phyloP scores from a whole-genome alignment of 2,329 filamentous ascomycete genomes.

The Chaetomium olivaceum region DNA sequence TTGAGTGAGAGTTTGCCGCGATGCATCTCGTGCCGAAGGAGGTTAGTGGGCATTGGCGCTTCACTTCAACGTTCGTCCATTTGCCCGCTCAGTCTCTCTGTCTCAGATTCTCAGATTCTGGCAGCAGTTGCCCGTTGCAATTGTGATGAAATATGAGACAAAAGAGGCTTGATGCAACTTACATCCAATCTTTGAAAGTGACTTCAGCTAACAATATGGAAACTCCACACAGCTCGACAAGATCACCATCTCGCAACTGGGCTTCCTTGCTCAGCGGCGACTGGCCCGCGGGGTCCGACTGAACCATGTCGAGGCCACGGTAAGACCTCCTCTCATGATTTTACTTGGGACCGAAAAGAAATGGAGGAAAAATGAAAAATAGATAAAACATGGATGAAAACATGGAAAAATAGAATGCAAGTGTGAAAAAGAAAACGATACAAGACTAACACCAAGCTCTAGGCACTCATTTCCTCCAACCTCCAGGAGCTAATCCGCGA shows the following conservation, averaged over 20 bases:
- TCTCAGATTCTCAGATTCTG: neutral
- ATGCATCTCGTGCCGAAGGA: conserved; percentile 43
- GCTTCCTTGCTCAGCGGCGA: conserved; percentile 81
- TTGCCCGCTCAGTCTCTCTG: neutral
- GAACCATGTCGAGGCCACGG: conserved; percentile 86
- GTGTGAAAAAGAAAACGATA: neutral
- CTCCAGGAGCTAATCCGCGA: conserved; percentile 96
- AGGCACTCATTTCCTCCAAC: conserved; percentile 83
- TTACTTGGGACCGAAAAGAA: neutral
- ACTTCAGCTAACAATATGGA: neutral
- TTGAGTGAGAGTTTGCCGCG: conserved; percentile 15
- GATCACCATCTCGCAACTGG: conserved; percentile 87
- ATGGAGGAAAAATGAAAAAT: neutral
- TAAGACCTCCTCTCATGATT: conserved; percentile 43
- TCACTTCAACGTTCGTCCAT: neutral
- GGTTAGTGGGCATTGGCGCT: conserved; percentile 33
- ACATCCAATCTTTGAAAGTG: conserved; percentile 1
- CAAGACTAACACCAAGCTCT: neutral
- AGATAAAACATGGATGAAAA: conserved; percentile 19
- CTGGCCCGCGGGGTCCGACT: conserved; percentile 84
- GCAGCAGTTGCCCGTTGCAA: neutral
- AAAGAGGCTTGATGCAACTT: neutral
- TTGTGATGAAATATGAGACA: neutral
- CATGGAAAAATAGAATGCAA: too few species aligned
- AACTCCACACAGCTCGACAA: conserved; percentile 74